Evolutionary conservation across 495 filamentous ascomycete genomes (phyloP), one percentile per base, ranked within the genome.

Genomic region (Daldinia decipiens): DNA sequence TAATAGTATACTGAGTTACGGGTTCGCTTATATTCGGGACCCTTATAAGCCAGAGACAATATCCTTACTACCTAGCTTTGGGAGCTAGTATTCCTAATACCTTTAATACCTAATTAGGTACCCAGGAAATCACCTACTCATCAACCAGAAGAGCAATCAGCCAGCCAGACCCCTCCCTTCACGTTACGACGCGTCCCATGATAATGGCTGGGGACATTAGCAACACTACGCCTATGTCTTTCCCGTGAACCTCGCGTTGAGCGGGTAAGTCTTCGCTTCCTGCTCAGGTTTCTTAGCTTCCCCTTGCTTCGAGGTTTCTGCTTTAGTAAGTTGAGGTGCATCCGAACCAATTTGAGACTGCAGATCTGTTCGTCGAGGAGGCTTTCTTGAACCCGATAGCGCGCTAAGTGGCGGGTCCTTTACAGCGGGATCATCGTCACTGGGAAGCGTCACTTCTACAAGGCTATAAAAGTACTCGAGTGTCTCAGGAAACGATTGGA

Each of bases 401-500:
- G n/a, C 2, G n/a, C 2, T n/a, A 7, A 40, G n/a, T 6, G 39
- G 39, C 9, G 15, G 39, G 8, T 40, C 39, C 6, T 40, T 40
- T 17, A 40, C 39, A 17, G 39, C 15, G 2, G 39, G 39, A 6
- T 40, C 39, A 17, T 40, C 39, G 39, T 40, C 39, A 40, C 15
- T n/a, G n/a, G 39, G 39, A 40, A 40, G 39, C 39, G 39, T 40
- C 13, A 40, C 9, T 40, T 40, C 39, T 15, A 40, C n/a, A 3
- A 40, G 39, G 39, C 39, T 40, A 40, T 40, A 40, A 40, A 40
- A 40, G 39, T 40, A 40, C 39, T 40, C 39, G n/a, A 40, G 39
- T 7, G n/a, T 17, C 39, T 40, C 39, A 8, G 39, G 39, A 17
- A n/a, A 40, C 39, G 15, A n/a, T 17, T 40, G 39, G 39, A 40